A percentile compares a stretch with the other conserved stretches of the same genome.
Evolutionary conservation across 352 stramenopile genomes (phyloP).

Genomic region (Thalassiosira pacifica): DNA sequence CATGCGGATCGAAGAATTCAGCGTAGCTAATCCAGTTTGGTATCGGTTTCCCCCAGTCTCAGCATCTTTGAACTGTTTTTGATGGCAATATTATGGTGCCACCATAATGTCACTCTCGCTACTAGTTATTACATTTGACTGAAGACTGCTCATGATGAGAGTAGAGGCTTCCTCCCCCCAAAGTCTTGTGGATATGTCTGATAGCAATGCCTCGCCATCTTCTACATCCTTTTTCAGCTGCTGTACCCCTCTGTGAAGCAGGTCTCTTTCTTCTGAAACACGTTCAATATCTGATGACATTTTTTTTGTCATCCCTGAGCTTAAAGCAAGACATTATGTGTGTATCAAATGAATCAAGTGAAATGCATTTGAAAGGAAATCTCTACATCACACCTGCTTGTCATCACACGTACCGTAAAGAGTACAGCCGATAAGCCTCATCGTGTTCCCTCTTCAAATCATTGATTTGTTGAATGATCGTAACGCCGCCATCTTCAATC

Average conservation of each 20-base stretch:
- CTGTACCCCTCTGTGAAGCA: not conserved
- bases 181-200: not conserved
- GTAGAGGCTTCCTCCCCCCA: not conserved
- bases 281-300: not conserved
- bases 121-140: too few species aligned
- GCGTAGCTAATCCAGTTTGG: too few species aligned
- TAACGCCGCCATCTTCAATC: not conserved
- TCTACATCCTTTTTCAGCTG: not conserved
- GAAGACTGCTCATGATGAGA: not conserved
- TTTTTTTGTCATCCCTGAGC: not conserved
- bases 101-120: too few species aligned
- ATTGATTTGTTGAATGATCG: slow-evolving; percentile 5
- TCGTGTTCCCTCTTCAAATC: not conserved
- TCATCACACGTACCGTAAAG: not conserved
- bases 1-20: too few species aligned
- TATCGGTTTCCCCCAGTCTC: too few species aligned
- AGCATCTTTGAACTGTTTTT: too few species aligned
- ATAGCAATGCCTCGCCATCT: not conserved
- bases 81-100: too few species aligned
- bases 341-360: not conserved
- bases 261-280: not conserved
- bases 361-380: too few species aligned
- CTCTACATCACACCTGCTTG: too few species aligned
- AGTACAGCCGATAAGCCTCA: not conserved
- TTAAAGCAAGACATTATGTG: not conserved